A percentile compares a stretch with the other conserved stretches of the same genome.
phyloP scores from a whole-genome alignment of 139 green algal species.

The Zygnema circumcarinatum region DNA sequence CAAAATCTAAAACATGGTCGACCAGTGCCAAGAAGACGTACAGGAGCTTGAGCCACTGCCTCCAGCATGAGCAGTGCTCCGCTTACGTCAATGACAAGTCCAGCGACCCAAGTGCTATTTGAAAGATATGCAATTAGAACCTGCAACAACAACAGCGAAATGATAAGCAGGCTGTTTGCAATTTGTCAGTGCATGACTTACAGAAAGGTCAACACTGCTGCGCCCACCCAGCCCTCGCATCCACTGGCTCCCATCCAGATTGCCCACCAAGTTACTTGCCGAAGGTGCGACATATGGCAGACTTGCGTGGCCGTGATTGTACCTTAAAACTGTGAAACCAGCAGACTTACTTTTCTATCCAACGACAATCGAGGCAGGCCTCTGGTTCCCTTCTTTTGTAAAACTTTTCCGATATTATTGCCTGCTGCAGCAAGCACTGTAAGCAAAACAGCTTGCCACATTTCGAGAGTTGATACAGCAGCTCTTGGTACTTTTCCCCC shows the following conservation, averaged over 20 bases:
- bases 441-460: conserved; percentile 72
- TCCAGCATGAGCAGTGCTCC: conserved; percentile 84
- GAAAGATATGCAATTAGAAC: conserved; percentile 49
- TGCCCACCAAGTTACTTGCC: too few species aligned
- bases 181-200: neutral
- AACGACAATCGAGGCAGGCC: conserved; percentile 72
- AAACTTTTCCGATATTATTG: conserved; percentile 86
- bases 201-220: too few species aligned
- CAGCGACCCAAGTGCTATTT: conserved; percentile 70
- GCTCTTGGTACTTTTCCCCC: too few species aligned
- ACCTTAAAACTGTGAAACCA: too few species aligned
- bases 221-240: too few species aligned
- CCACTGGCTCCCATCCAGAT: too few species aligned
- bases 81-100: conserved; percentile 75
- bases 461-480: neutral
- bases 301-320: too few species aligned
- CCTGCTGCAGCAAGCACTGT: conserved; percentile 77
- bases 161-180: neutral
- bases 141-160: conserved; percentile 20
- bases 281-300: too few species aligned
- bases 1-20: too few species aligned
- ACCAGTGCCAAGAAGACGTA: too few species aligned
- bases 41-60: conserved; percentile 81
- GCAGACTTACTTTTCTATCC: conserved; percentile 66
- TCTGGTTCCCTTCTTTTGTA: conserved; percentile 85